Evolutionary conservation across 225 moss, liverwort and hornwort species (phyloP), one percentile per base, ranked within the genome.

Genomic region (Pleurozium schreberi): DNA sequence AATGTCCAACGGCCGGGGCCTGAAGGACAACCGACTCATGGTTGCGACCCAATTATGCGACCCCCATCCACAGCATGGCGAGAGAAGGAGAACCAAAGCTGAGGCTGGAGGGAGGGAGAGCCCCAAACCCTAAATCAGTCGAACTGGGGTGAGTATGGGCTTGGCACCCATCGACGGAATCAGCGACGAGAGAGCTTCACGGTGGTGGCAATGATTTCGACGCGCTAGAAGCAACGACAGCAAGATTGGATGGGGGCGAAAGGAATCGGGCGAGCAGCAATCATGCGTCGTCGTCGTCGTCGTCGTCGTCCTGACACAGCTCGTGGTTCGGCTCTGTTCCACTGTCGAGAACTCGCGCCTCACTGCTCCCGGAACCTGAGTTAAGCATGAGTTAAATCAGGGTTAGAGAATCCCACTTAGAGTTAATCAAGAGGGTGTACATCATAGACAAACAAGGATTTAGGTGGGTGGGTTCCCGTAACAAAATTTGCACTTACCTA

Each of bases 21-120:
- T 94, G 94, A 99, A 99, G 90, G 99, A 97, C 96, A 97, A 94
- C 95, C 99, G 97, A 95, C 98, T 98, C 99, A 99, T 99, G 95
- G 92, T 94, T 93, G 93, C 86, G 84, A n/a, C 14, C 61, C 31
- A 36, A 87, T 49, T 47, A 87, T 3, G 43, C 81, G n/a, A 47
- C 63, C 61, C 42, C 33, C 53, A 83, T 67, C 88, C 69, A 82
- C 88, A 86, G 81, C 89, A 89, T 89, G 86, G 81, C 70, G 68
- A 57, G n/a, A 50, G 23, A 38, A 28, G 43, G 43, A 49, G 60
- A 27, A 63, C 77, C 79, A n/a, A 92, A 88, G 76, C 64, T 77
- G 76, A 45, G 31, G 38, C 58, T 31, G 23, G 43, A 58, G 30
- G 63, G 52, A 59, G 17, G 58, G 27, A 40, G 81, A 47, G 83